These are phyloP conservation scores for Verticillium albo-atrum DNA, from an alignment of 2,329 filamentous ascomycete species.

Conservation along the genomic window DNA sequence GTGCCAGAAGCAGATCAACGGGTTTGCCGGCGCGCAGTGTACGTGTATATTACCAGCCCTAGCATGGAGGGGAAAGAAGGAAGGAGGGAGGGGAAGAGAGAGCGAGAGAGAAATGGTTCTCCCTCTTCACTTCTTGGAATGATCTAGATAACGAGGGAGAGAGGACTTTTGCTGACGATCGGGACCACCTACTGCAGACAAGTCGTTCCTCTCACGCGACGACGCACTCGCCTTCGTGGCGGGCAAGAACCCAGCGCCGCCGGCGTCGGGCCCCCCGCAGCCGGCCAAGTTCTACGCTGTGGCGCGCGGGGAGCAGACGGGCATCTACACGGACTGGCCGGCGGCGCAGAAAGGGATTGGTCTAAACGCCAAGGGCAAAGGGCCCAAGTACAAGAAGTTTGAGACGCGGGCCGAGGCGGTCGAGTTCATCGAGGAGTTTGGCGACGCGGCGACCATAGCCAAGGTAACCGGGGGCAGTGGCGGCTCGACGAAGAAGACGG, in stretches of 20 bases:
- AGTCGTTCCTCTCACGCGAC: slow-evolving; percentile 67
- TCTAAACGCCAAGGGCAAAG: slow-evolving; percentile 55
- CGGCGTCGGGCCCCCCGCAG: slow-evolving; percentile 29
- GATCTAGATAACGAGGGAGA: no score
- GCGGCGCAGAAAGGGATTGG: slow-evolving; percentile 66
- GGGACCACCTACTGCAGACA: slow-evolving; percentile 57
- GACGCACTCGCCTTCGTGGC: slow-evolving; percentile 78
- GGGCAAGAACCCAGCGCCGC: slow-evolving; percentile 44
- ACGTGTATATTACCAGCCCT: slow-evolving; percentile 28
- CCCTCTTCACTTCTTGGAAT: no score
- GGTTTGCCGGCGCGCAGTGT: slow-evolving; percentile 64
- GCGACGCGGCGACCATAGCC: slow-evolving; percentile 37
- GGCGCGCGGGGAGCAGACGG: slow-evolving; percentile 52
- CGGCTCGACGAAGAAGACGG: slow-evolving; percentile 18
- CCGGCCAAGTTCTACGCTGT: slow-evolving; percentile 55
- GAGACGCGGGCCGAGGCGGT: slow-evolving; percentile 67
- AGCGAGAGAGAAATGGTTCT: no score
- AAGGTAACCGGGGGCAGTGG: slow-evolving; percentile 5
- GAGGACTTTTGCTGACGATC: neutral
- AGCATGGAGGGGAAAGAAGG: neutral
- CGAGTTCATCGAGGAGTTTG: slow-evolving; percentile 59
- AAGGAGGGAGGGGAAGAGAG: neutral
- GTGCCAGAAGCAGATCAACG: slow-evolving; percentile 55
- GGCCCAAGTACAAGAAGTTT: slow-evolving; percentile 68
- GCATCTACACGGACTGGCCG: slow-evolving; percentile 62